Evolutionary conservation across 805 yeast genomes (phyloP).

Genomic region (Cyberlindnera galapagoensis): DNA sequence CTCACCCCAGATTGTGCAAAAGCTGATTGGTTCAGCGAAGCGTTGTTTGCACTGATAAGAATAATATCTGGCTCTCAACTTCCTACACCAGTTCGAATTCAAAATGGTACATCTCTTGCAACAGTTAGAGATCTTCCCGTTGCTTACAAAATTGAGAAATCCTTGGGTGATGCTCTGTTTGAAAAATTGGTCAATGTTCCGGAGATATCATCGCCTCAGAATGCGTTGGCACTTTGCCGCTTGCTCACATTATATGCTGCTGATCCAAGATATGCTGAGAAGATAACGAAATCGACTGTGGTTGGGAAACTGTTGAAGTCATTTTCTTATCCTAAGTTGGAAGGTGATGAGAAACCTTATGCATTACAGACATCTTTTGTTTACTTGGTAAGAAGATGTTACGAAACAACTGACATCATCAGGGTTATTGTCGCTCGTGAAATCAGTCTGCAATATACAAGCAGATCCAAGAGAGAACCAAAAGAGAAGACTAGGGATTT

Average conservation of each 20-base stretch:
- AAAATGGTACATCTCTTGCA: conserved; percentile 12
- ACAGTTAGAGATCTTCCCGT: conserved; percentile 15
- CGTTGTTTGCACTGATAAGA: conserved; percentile 49
- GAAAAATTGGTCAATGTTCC: conserved; percentile 35
- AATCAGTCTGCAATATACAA: conserved; percentile 36
- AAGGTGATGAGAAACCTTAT: conserved; percentile 31
- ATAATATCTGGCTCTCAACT: conserved; percentile 44
- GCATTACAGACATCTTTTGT: conserved; percentile 43
- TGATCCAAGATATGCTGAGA: conserved; percentile 32
- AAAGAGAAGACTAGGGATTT: conserved; percentile 38
- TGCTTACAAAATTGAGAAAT: conserved; percentile 20
- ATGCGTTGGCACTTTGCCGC: conserved; percentile 50
- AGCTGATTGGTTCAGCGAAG: conserved; percentile 53
- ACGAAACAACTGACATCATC: conserved; percentile 53
- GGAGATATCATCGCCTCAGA: conserved; percentile 34
- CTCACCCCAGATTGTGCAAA: conserved; percentile 33
- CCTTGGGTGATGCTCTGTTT: conserved; percentile 31
- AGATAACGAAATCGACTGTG: conserved; percentile 41
- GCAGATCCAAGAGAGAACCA: conserved; percentile 24
- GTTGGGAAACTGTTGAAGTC: conserved; percentile 41
- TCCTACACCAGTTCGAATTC: conserved; percentile 37
- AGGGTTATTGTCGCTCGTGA: conserved; percentile 45
- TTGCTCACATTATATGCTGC: conserved; percentile 48
- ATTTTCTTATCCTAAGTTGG: conserved; percentile 27
- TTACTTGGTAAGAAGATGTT: conserved; percentile 57